These are phyloP conservation scores for Collybia sordida DNA, from an alignment of 768 basidiomycete species.

Conservation along the genomic window DNA sequence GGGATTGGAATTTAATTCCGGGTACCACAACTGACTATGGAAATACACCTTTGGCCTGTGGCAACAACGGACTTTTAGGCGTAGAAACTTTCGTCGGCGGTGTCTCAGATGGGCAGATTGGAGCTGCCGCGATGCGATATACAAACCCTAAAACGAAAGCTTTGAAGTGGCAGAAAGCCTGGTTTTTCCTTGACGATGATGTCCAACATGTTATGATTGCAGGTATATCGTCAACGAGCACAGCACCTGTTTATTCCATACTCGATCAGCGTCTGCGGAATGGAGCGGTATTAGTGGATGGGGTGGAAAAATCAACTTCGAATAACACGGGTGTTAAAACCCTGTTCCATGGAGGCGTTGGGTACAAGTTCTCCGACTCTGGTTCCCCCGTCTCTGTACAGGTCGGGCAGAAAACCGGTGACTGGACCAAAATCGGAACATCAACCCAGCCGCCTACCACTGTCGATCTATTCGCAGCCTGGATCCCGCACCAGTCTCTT, in stretches of 20 bases:
- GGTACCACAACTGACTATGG: slow-evolving; percentile 69
- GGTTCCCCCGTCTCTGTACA: slow-evolving; percentile 30
- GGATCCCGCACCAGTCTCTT: slow-evolving; percentile 44
- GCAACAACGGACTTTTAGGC: slow-evolving; percentile 40
- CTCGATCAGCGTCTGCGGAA: slow-evolving; percentile 60
- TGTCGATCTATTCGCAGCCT: slow-evolving; percentile 67
- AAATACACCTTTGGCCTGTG: slow-evolving; percentile 53
- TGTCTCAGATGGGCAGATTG: slow-evolving; percentile 54
- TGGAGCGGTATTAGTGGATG: slow-evolving; percentile 49
- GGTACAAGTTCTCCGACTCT: slow-evolving; percentile 49
- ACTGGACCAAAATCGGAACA: slow-evolving; percentile 65
- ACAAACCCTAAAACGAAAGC: slow-evolving; percentile 59
- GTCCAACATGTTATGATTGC: slow-evolving; percentile 65
- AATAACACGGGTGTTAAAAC: slow-evolving; percentile 22
- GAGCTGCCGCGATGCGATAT: slow-evolving; percentile 65
- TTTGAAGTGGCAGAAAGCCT: slow-evolving; percentile 66
- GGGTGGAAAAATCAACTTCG: slow-evolving; percentile 13
- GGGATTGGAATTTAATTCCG: slow-evolving; percentile 81
- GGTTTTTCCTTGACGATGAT: slow-evolving; percentile 73
- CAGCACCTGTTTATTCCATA: slow-evolving; percentile 56
- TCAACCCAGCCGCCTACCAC: slow-evolving; percentile 55
- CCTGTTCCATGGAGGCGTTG: slow-evolving; percentile 67
- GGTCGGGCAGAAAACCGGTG: slow-evolving; percentile 50
- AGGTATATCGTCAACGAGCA: slow-evolving; percentile 42
- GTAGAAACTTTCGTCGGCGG: slow-evolving; percentile 66